A percentile compares a stretch with the other conserved stretches of the same genome.
Evolutionary conservation across 2,329 filamentous ascomycete genomes (phyloP).

Genomic region (Arthroderma sp.): DNA sequence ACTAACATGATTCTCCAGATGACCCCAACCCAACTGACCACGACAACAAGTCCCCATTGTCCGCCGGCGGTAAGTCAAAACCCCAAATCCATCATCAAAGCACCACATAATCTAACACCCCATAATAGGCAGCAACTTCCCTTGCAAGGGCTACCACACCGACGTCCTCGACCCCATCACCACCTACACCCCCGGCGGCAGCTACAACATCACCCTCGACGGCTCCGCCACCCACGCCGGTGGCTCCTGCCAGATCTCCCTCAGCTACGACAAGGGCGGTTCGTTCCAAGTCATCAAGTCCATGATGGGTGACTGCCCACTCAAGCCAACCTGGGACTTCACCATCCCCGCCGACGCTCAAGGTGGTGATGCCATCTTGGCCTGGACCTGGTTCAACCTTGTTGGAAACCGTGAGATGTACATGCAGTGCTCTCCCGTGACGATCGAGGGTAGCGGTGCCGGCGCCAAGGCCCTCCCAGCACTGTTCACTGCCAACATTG

Average conservation of each 20-base stretch:
- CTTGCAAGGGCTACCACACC: constrained; percentile 57
- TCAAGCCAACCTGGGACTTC: constrained; percentile 47
- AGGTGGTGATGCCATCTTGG: constrained; percentile 49
- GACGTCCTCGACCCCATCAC: constrained; percentile 43
- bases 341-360: constrained; percentile 51
- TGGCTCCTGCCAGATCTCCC: constrained; percentile 62
- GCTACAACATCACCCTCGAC: constrained; percentile 49
- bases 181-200: constrained; percentile 48
- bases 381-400: constrained; percentile 68
- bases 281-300: constrained; percentile 57
- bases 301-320: constrained; percentile 44
- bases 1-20: too few species aligned
- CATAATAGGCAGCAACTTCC: constrained; percentile 47
- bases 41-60: neutral
- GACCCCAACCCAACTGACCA: neutral
- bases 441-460: constrained; percentile 32
- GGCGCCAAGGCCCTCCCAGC: neutral
- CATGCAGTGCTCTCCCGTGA: constrained; percentile 68
- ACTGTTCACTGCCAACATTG: constrained; percentile 6
- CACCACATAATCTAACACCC: neutral
- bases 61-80: neutral
- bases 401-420: constrained; percentile 40
- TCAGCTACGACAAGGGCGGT: constrained; percentile 58
- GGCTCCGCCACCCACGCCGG: constrained; percentile 53
- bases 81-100: neutral